A percentile compares a stretch with the other conserved stretches of the same genome.
phyloP scores from a whole-genome alignment of 139 green algal genomes.

The Trebouxia sp. region DNA sequence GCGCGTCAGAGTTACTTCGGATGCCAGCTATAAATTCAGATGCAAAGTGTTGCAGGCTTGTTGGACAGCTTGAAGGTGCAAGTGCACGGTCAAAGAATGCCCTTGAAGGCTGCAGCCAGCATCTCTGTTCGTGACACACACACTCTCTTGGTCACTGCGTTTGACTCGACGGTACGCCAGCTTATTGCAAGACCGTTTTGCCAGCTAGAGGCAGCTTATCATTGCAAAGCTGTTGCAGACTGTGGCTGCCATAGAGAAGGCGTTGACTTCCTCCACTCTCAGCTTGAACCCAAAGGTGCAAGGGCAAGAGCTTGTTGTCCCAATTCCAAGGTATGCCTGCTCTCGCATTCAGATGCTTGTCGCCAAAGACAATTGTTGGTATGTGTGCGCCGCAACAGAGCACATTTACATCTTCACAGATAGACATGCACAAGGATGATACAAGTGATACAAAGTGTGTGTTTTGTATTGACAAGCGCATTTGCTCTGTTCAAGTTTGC shows the following conservation, averaged over 20 bases:
- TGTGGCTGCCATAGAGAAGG: slow-evolving; percentile 53
- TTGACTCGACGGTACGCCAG: slow-evolving; percentile 55
- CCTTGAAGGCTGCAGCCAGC: slow-evolving; percentile 60
- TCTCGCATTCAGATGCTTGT: no score
- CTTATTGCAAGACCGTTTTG: background rate
- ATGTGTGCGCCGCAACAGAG: no score
- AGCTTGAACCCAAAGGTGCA: slow-evolving; percentile 51
- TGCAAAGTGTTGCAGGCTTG: slow-evolving; percentile 50
- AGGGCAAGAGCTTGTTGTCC: slow-evolving; percentile 58
- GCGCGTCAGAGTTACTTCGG: background rate
- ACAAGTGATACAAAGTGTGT: no score
- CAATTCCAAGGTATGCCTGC: slow-evolving; percentile 47
- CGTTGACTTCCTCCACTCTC: slow-evolving; percentile 69
- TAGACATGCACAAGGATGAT: no score
- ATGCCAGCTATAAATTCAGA: background rate
- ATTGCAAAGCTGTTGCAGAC: slow-evolving; percentile 44
- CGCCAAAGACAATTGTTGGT: no score
- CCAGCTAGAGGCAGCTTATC: background rate
- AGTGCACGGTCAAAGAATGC: slow-evolving; percentile 58
- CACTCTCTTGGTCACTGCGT: slow-evolving; percentile 69
- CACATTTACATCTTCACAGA: no score
- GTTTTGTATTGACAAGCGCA: no score
- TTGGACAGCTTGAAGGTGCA: slow-evolving; percentile 72
- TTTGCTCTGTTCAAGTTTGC: no score
- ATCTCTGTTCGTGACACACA: slow-evolving; percentile 72